Base-by-base conservation (phyloP, 1,284 basidiomycete species). In the Rugiboletus extremiorientalis region DNA sequence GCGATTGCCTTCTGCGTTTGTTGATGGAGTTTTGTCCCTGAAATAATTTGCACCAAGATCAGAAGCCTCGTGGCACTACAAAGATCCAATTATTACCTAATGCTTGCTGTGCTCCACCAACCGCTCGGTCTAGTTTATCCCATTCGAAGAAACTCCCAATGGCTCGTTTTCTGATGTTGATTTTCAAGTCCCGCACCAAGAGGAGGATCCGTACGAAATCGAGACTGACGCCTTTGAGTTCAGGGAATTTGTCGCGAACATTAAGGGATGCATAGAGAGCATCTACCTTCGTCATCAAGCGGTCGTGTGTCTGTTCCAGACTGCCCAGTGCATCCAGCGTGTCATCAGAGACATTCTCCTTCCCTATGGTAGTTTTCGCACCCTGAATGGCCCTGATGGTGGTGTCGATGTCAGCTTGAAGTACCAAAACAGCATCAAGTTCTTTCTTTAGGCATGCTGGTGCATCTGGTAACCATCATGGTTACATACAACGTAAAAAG, bases 101-200 rank as follows among this genome's bases (percentile, higher is more conserved):
- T 16, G 25, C 41, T 43, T 43, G 41, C 16, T 43, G 41, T 18
- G 41, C 23, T 1, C 76, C 71, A 0, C 71, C 67, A 12, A 70
- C 71, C 1, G 73, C 75, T 31, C 63, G 69, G 47, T 76, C 72
- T 0, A 79, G 60, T 14, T 63, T 65, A 36, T 77, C 73, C 71
- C 71, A 76, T 45, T 77, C 73, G 22, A 73, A 71, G 52, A 78
- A 77, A 25, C 67, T 71, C 0, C 65, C 68, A 22, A 75, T 69
- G 0, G 72, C 73, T 2, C 65, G 58, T 45, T 72, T 75, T 1
- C 70, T 60, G 28, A 78, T 74, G 44, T 73, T 74, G 25, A 74
- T 73, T 54, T 78, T 78, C 18, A 76, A 63, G 38, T 76, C 75
- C 0, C 64, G 62, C 1, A 71, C 71, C 54, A 76, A 60, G 0